These are phyloP conservation scores for Danielozyma ontarioensis DNA, from an alignment of 805 yeast genomes.

Conservation along the genomic window DNA sequence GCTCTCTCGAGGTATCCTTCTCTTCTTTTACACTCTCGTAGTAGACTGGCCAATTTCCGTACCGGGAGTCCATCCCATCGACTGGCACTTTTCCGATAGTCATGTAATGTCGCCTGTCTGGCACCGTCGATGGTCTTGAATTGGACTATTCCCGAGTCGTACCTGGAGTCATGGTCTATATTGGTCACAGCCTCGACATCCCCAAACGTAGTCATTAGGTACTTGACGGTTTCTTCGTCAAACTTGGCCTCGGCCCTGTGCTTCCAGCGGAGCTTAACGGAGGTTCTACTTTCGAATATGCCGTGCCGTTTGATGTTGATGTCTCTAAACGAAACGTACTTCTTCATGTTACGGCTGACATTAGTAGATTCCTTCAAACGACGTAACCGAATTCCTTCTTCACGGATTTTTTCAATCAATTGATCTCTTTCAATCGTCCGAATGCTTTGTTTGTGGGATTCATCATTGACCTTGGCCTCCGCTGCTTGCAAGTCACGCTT, in stretches of 20 bases:
- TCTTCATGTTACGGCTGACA: too few species aligned
- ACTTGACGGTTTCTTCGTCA: constrained; percentile 23
- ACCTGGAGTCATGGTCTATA: constrained; percentile 13
- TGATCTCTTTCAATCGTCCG: constrained; percentile 2
- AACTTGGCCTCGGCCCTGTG: constrained; percentile 27
- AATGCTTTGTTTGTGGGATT: constrained; percentile 7
- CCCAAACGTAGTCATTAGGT: constrained; percentile 46
- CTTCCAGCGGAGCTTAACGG: constrained; percentile 42
- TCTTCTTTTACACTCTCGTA: constrained; percentile 39
- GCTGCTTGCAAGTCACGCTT: constrained; percentile 23
- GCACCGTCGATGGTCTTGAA: constrained; percentile 24
- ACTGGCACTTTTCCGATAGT: constrained; percentile 35
- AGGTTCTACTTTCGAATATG: constrained; percentile 1
- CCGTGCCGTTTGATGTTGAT: constrained; percentile 8
- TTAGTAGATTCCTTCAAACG: background rate
- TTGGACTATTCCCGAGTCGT: constrained; percentile 34
- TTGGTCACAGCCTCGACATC: constrained; percentile 13
- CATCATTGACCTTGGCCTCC: constrained; percentile 10
- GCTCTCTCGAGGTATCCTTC: too few species aligned
- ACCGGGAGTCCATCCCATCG: constrained; percentile 44
- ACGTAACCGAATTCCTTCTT: constrained; percentile 1
- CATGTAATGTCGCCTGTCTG: constrained; percentile 33
- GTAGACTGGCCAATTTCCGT: constrained; percentile 42
- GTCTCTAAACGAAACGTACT: constrained; percentile 16
- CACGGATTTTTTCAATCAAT: constrained; percentile 1